These are phyloP conservation scores for Hordeum pubiflorum DNA, from an alignment of 202 grass and related monocot genomes.

Conservation along the genomic window DNA sequence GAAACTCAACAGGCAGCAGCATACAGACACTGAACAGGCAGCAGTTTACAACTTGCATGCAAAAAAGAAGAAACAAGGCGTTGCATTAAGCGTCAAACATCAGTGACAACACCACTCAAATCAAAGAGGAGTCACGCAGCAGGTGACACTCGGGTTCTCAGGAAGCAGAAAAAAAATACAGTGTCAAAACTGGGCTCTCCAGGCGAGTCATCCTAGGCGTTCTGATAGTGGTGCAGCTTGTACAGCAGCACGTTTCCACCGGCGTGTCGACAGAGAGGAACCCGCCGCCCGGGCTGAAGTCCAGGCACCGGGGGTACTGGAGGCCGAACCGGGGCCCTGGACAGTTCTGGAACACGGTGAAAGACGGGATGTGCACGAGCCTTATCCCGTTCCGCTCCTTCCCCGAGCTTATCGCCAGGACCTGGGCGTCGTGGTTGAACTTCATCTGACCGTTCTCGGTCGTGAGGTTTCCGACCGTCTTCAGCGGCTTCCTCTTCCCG, in stretches of 20 bases:
- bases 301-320: conserved; percentile 49
- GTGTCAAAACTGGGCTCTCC: conserved; percentile 11
- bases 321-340: conserved; percentile 50
- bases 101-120: not conserved
- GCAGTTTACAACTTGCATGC: not conserved
- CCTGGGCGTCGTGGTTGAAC: conserved; percentile 66
- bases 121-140: not conserved
- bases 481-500: conserved; percentile 60
- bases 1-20: not conserved
- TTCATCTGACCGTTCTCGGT: conserved; percentile 57
- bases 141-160: not conserved
- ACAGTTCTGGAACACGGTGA: conserved; percentile 75
- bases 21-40: not conserved
- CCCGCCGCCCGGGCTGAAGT: conserved; percentile 74
- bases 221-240: conserved; percentile 82
- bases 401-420: conserved; percentile 64
- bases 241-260: conserved; percentile 62
- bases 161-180: conserved; percentile 3
- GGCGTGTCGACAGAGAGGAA: conserved; percentile 59
- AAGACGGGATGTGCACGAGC: conserved; percentile 60
- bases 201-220: conserved; percentile 27
- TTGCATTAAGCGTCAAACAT: not conserved
- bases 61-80: not conserved
- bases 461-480: conserved; percentile 58
- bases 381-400: conserved; percentile 60